A percentile compares a stretch with the other conserved stretches of the same genome.
These are phyloP conservation scores for Rubroboletus satanas DNA, from an alignment of 768 basidiomycete genomes.

Conservation along the genomic window DNA sequence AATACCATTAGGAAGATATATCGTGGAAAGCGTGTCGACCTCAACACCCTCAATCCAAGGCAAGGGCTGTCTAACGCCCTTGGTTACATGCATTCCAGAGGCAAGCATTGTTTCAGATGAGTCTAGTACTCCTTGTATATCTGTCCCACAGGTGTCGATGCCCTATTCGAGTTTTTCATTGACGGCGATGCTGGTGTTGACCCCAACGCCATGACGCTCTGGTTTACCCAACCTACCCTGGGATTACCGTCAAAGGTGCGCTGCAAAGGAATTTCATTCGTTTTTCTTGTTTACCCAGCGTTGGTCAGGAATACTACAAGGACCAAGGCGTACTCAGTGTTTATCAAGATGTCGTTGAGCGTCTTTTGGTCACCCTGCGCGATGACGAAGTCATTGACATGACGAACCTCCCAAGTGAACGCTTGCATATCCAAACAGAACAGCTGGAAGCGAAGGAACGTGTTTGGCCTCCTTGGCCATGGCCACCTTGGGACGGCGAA, in stretches of 20 bases:
- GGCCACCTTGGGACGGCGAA: slow-evolving; percentile 80
- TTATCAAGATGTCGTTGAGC: slow-evolving; percentile 66
- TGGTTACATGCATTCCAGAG: slow-evolving; percentile 83
- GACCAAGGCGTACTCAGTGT: slow-evolving; percentile 66
- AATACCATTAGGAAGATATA: slow-evolving; percentile 58
- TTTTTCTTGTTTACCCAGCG: not conserved
- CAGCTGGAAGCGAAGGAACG: slow-evolving; percentile 29
- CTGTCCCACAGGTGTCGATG: slow-evolving; percentile 56
- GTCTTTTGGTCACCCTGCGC: slow-evolving; percentile 58
- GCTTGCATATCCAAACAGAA: slow-evolving; percentile 37
- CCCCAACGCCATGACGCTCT: slow-evolving; percentile 80
- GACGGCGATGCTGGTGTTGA: slow-evolving; percentile 87
- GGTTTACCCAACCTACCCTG: slow-evolving; percentile 77
- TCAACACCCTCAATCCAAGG: slow-evolving; percentile 32
- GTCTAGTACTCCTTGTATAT: not conserved
- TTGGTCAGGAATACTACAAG: slow-evolving; percentile 77
- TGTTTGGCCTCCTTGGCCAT: slow-evolving; percentile 78
- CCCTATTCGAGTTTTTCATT: slow-evolving; percentile 75
- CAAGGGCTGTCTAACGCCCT: slow-evolving; percentile 77
- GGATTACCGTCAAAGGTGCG: slow-evolving; percentile 84
- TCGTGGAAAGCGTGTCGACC: slow-evolving; percentile 46
- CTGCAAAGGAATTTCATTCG: not conserved
- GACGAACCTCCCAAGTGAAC: slow-evolving; percentile 7
- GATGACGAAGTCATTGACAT: slow-evolving; percentile 35
- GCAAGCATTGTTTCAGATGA: slow-evolving; percentile 36